Base-by-base conservation (phyloP, 2,329 filamentous ascomycete genomes). In the Pseudovirgaria hyperparasitica region DNA sequence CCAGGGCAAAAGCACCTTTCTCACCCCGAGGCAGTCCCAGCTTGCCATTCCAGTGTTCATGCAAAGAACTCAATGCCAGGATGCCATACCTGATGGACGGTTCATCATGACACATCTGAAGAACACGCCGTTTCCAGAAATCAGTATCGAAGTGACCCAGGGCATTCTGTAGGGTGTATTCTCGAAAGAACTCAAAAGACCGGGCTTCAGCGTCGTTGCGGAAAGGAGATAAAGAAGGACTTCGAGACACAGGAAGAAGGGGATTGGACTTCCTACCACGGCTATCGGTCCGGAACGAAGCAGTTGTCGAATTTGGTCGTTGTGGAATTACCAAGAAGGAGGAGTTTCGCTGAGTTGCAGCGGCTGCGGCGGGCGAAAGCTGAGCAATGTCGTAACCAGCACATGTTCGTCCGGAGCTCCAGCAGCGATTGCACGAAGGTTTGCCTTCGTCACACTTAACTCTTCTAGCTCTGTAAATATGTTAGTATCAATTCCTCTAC, bases 391-490 rank as follows among this genome's bases (percentile, higher is more conserved):
- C 41, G 33, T 55, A 55, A 17, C 51, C 51, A 27, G 52, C 50
- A 27, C 53, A 55, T 26, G 40, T 52, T 17, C 52, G 45, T 13
- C 52, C 52, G 5, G 50, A 50, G 23, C 45, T 49, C 7, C 41
- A 48, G 32, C 52, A 57, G 21, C 44, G 45, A 8, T 34, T 29
- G 27, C 52, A 54, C 8, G 34, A 29, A 11, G 52, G 50, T 25
- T 43, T 48, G 4, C 27, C 34, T 31, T 55, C 51, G 28, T 55
- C 51, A 29, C 49, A 55, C 29, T 55, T 55, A 11, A 54, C 38
- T 12, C 43, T 44, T 16, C 51, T 52, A 27, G 48, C 37, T 28
- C 41, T 42, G 17, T 10, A 11, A 7, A 19, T 6, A 11, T 18
- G 25, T 44, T 21, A 45, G 23, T 19, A 30, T 11, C 22, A 9